Percentiles rank a stretch among this genome's conserved stretches.
These are phyloP conservation scores for Xylaria sp. DNA, from an alignment of 2,329 filamentous ascomycete genomes.

Conservation along the genomic window DNA sequence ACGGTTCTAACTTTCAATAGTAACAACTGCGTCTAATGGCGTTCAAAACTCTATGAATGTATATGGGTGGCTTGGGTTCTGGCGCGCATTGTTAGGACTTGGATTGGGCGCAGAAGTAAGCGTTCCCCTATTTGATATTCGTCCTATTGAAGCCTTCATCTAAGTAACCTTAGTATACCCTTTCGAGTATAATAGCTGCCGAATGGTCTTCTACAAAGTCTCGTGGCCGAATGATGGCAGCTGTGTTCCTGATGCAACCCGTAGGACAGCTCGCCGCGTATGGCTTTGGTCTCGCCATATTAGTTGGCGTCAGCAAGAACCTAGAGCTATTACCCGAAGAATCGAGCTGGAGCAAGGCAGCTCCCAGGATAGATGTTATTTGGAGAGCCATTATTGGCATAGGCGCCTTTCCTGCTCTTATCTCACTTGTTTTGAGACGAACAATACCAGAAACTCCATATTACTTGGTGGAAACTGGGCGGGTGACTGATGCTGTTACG, in stretches of 20 bases:
- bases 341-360: constrained; percentile 26
- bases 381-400: constrained; percentile 63
- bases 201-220: constrained; percentile 73
- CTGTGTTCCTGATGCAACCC: constrained; percentile 76
- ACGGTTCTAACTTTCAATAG: constrained; percentile 5
- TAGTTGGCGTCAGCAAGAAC: constrained; percentile 33
- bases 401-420: constrained; percentile 58
- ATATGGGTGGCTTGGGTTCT: constrained; percentile 50
- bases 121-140: background rate
- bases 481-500: constrained; percentile 44
- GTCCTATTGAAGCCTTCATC: background rate
- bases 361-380: constrained; percentile 54
- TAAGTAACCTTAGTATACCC: constrained; percentile 63
- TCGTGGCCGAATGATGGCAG: constrained; percentile 74
- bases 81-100: constrained; percentile 46
- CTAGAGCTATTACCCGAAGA: constrained; percentile 28
- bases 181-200: constrained; percentile 74
- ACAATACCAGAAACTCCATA: constrained; percentile 61
- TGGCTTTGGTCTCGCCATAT: constrained; percentile 60
- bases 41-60: constrained; percentile 40
- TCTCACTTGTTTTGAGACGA: constrained; percentile 60
- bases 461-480: constrained; percentile 48
- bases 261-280: constrained; percentile 74
- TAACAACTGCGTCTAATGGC: constrained; percentile 41
- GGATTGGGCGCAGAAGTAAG: constrained; percentile 43